Evolutionary conservation across 768 basidiomycete species (phyloP).

Genomic region (Lactifluus subvellereus): DNA sequence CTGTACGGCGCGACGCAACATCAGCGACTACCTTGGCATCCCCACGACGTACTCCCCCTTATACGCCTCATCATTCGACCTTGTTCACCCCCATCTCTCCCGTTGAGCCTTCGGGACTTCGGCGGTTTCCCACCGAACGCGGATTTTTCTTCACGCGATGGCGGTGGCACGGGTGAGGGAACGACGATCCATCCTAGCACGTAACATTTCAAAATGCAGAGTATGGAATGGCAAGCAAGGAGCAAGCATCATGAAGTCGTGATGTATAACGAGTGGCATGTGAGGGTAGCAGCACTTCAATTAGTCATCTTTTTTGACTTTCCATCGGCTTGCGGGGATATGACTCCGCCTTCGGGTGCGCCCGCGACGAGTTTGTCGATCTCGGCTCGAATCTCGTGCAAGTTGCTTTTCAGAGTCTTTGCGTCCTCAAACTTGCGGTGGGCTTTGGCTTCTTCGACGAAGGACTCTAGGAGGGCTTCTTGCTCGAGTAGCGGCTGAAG

Average conservation of each 20-base stretch:
- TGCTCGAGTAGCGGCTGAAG: slow-evolving; percentile 92
- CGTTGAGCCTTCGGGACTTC: neutral
- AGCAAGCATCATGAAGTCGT: slow-evolving; percentile 6
- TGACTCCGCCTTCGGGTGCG: slow-evolving; percentile 24
- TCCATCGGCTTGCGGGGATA: neutral
- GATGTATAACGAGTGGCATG: slow-evolving; percentile 4
- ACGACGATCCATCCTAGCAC: neutral
- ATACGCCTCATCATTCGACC: neutral
- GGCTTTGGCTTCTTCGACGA: slow-evolving; percentile 84
- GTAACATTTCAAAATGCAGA: slow-evolving; percentile 6
- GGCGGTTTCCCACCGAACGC: neutral
- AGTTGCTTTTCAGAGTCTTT: slow-evolving; percentile 70
- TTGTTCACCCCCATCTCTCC: neutral
- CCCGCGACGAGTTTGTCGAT: slow-evolving; percentile 61
- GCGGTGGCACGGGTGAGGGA: neutral
- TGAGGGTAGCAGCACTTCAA: slow-evolving; percentile 3
- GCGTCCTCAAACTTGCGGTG: slow-evolving; percentile 96
- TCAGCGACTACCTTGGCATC: neutral
- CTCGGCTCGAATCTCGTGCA: slow-evolving; percentile 79
- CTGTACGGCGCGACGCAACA: neutral
- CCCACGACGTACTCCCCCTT: neutral
- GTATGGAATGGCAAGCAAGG: slow-evolving; percentile 14
- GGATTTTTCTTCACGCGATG: neutral
- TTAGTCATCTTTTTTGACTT: slow-evolving; percentile 8
- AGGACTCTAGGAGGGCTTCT: slow-evolving; percentile 84